Evolutionary conservation across 2,329 filamentous ascomycete species (phyloP), one percentile per base, ranked within the genome.

Genomic region (Akanthomyces uredinophilus): DNA sequence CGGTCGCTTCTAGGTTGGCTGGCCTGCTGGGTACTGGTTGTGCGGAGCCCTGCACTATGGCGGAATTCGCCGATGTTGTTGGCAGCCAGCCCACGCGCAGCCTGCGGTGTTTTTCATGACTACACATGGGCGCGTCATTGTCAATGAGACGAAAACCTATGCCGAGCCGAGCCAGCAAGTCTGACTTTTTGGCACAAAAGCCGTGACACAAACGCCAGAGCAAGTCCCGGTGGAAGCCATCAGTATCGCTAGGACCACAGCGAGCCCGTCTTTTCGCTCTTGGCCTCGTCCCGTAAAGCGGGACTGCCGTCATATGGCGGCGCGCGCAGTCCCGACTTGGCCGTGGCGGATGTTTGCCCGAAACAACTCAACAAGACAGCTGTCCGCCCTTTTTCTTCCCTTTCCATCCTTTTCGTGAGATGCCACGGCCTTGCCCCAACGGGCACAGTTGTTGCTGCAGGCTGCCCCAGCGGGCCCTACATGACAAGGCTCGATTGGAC

Each of bases 401-500:
- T 14, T 24, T 54, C 37, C 20, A 16, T 18, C 32, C 13, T 20
- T 24, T n/a, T 11, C 24, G 39, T 16, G 54, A 7, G 41, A 57
- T 27, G 18, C 47, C 54, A 46, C 32, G 18, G 57, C 44, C 20
- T 44, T 60, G 57, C 57, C 57, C 22, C 57, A 52, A 52, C 35
- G n/a, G 47, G 49, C 24, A 22, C 46, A 41, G 57, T 16, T 14
- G n/a, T 14, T 50, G 14, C 56, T 60, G 57, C 47, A 52, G 47
- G n/a, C n/a, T 41, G 56, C 35, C 46, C 56, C 56, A 50, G 56
- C 24, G 8, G 37, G 37, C 35, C 20, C 47, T 32, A 60, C 39
- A 44, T 52, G 47, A 39, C 57, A 44, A 44, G 37, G 37, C 37
- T 60, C 47, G 7, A 60, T 60, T 60, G 57, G 57, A 52, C 39